phyloP scores from a whole-genome alignment of 805 yeast species.

The Lachancea thermotolerans region DNA sequence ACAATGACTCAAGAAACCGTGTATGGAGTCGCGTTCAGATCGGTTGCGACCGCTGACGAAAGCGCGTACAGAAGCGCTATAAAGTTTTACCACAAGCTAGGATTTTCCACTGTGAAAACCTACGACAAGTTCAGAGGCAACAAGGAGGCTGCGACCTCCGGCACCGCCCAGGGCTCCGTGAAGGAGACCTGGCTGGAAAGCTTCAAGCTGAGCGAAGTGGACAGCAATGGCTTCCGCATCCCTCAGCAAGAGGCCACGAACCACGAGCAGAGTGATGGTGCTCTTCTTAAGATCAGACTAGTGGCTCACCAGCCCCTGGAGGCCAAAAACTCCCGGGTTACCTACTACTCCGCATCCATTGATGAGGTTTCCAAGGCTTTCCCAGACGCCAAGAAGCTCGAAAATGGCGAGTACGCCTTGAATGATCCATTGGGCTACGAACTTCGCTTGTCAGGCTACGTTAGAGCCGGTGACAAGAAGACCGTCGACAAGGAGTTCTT shows the following conservation, averaged over 20 bases:
- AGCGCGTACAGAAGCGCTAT: slow-evolving; percentile 41
- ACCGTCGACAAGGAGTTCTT: slow-evolving; percentile 24
- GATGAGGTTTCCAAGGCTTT: slow-evolving; percentile 22
- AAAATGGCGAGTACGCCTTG: slow-evolving; percentile 22
- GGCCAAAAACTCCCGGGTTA: slow-evolving; percentile 18
- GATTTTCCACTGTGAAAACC: slow-evolving; percentile 54
- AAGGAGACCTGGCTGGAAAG: slow-evolving; percentile 69
- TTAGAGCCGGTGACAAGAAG: slow-evolving; percentile 34
- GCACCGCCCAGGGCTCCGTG: slow-evolving; percentile 59
- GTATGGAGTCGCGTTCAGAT: slow-evolving; percentile 47
- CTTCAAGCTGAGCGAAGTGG: slow-evolving; percentile 54
- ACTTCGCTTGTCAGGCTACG: slow-evolving; percentile 47
- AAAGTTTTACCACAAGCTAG: slow-evolving; percentile 53
- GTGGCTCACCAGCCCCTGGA: slow-evolving; percentile 31
- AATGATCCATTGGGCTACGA: slow-evolving; percentile 62
- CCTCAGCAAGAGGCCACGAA: slow-evolving; percentile 41
- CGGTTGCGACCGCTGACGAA: slow-evolving; percentile 51
- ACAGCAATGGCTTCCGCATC: slow-evolving; percentile 53
- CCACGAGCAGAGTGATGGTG: slow-evolving; percentile 39
- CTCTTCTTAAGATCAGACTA: slow-evolving; percentile 42
- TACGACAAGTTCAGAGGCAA: slow-evolving; percentile 44
- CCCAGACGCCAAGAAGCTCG: slow-evolving; percentile 20
- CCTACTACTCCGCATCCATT: slow-evolving; percentile 38
- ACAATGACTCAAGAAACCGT: slow-evolving; percentile 5
- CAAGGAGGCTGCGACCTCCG: slow-evolving; percentile 36